Conservation (phyloP, 306 rosid species). For the Sicyos baderoa region DNA sequence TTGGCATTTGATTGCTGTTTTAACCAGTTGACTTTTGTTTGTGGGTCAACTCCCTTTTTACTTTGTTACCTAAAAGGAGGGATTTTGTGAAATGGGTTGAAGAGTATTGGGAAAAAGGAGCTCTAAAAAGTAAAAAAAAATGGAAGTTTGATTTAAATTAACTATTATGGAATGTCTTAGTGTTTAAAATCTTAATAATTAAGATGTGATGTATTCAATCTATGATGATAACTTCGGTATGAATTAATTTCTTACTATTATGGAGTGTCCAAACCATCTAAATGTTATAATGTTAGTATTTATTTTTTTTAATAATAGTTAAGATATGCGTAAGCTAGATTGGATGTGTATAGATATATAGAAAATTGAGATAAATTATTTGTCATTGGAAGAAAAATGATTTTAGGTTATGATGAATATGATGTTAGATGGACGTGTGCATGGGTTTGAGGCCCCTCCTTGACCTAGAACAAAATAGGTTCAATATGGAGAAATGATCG, state of each 20-base stretch:
- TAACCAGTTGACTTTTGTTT: neutral
- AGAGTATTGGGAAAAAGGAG: neutral
- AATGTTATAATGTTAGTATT: too few relatives aligned
- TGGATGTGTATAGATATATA: too few relatives aligned
- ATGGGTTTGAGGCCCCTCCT: conserved; percentile 35
- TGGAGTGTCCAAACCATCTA: too few relatives aligned
- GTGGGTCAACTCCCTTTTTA: neutral
- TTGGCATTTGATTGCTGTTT: neutral
- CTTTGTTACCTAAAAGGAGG: neutral
- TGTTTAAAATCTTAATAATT: too few relatives aligned
- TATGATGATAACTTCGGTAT: too few relatives aligned
- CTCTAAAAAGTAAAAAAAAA: neutral
- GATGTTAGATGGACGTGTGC: conserved; percentile 56
- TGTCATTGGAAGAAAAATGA: neutral
- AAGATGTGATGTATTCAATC: too few relatives aligned
- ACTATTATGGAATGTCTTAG: too few relatives aligned
- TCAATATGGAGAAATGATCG: conserved; percentile 1
- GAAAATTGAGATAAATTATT: too few relatives aligned
- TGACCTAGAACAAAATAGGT: conserved; percentile 10
- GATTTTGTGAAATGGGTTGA: conserved; percentile 6
- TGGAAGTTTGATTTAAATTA: neutral
- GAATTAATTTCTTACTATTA: too few relatives aligned
- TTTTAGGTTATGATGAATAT: conserved; percentile 8
- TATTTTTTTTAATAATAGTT: too few relatives aligned
- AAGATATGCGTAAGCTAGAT: too few relatives aligned